These are phyloP conservation scores for Pyrus hybrid DNA, from an alignment of 331 rosid genomes.

Conservation along the genomic window DNA sequence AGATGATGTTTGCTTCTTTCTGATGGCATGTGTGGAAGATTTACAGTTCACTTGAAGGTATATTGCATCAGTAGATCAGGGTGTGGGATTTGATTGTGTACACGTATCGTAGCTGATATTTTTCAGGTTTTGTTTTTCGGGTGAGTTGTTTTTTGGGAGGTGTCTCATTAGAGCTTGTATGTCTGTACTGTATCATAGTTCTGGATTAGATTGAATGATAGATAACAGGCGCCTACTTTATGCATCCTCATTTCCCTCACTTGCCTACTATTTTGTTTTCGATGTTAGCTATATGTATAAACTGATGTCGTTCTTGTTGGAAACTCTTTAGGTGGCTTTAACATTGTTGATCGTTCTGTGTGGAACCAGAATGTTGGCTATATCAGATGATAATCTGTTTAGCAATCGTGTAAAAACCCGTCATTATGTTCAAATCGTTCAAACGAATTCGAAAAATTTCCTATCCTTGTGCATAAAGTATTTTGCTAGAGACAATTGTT, in stretches of 20 bases:
- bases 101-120: conserved; percentile 38
- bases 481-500: too few species aligned
- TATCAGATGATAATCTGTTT: too few species aligned
- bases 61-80: conserved; percentile 25
- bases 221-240: conserved; percentile 17
- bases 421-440: too few species aligned
- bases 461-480: too few species aligned
- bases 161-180: conserved; percentile 38
- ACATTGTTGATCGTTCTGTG: too few species aligned
- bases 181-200: conserved; percentile 48
- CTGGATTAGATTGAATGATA: conserved; percentile 38
- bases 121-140: conserved; percentile 24
- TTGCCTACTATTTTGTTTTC: background rate
- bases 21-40: conserved; percentile 37
- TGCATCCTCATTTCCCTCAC: conserved; percentile 9
- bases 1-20: conserved; percentile 29
- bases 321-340: too few species aligned
- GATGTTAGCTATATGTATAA: too few species aligned
- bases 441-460: too few species aligned
- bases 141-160: conserved; percentile 26
- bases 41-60: conserved; percentile 42
- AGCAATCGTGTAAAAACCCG: too few species aligned
- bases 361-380: too few species aligned
- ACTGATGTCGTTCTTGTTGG: too few species aligned
- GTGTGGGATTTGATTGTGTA: conserved; percentile 33